Percentiles rank a stretch among this genome's conserved stretches.
phyloP scores from a whole-genome alignment of 2,329 filamentous ascomycete species.

The Pseudopyricularia cyperi region DNA sequence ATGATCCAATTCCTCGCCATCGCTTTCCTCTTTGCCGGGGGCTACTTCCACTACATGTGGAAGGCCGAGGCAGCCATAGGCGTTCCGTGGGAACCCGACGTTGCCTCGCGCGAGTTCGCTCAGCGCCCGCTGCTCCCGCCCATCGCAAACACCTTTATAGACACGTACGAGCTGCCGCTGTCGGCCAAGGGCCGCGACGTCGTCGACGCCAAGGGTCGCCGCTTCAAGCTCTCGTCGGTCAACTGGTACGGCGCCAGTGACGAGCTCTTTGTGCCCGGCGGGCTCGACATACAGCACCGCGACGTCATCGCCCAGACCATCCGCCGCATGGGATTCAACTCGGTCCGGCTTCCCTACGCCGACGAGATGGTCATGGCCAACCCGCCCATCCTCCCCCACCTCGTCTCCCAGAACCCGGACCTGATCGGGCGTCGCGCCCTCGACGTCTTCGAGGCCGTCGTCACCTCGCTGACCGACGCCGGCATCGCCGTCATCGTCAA shows the following conservation, averaged over 20 bases:
- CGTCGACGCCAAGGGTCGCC: constrained; percentile 40
- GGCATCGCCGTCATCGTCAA: constrained; percentile 55
- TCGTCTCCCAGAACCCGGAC: constrained; percentile 47
- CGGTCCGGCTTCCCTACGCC: constrained; percentile 54
- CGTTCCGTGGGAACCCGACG: constrained; percentile 36
- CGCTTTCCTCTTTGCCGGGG: constrained; percentile 20
- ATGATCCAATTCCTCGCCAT: constrained; percentile 20
- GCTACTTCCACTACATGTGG: constrained; percentile 29
- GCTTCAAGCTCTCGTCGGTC: constrained; percentile 49
- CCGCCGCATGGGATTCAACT: constrained; percentile 53
- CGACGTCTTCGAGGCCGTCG: constrained; percentile 47
- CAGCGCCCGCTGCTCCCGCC: constrained; percentile 33
- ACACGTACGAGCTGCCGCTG: constrained; percentile 41
- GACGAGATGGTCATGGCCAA: constrained; percentile 54
- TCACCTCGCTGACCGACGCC: constrained; percentile 44
- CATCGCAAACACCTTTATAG: constrained; percentile 26
- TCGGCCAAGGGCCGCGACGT: constrained; percentile 46
- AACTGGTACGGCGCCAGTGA: constrained; percentile 65
- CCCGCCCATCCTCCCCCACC: constrained; percentile 34
- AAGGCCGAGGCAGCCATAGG: constrained; percentile 28
- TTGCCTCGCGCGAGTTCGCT: constrained; percentile 29
- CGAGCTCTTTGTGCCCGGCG: constrained; percentile 50
- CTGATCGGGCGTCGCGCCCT: constrained; percentile 42
- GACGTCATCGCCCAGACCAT: constrained; percentile 46
- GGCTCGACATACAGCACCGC: constrained; percentile 50